Evolutionary conservation across 495 filamentous ascomycete species (phyloP), one percentile per base, ranked within the genome.

Genomic region (Aspergillus wentii): DNA sequence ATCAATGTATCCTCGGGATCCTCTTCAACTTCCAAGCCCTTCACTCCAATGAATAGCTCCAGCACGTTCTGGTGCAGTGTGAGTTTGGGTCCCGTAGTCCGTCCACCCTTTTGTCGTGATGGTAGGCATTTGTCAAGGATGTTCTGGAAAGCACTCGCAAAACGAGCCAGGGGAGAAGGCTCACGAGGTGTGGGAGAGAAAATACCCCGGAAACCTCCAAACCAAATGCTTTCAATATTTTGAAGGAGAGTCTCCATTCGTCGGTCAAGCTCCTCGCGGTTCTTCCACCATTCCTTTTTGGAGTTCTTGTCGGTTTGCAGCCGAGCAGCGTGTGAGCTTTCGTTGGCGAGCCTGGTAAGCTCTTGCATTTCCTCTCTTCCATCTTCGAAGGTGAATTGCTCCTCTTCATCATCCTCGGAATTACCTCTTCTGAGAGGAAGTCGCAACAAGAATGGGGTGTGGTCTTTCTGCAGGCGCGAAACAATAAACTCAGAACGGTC

Each of bases 191-290:
- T 74, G 28, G 84, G 83, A 5, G 86, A 90, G 56, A 98, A 94
- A 1, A 98, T 80, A 15, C 89, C 88, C 19, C 79, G 77, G 66
- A 97, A 98, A 0, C 92, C 92, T 27, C 91, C 91, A 16, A 98
- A 79, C 92, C 92, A 98, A 25, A 91, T 78, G 34, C 83, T 80
- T 52, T 97, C 91, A 27, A 98, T 87, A 40, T 85, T 91, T 17
- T 78, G 66, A 17, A 97, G 71, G 3, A 97, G 71, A 32, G 85
- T 85, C 44, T 77, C 80, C 32, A 98, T 64, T 3, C 85, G 80
- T 11, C 66, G 57, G 56, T 98, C 90, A 15, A 98, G 68, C 5
- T 75, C 70, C 57, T 91, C 82, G 10, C 92, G 78, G 45, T 83
- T 80, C 10, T 75, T 77, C 92, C 92, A 98, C 92, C 92, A 98